Conservation (phyloP, 2,329 filamentous ascomycete species). For the Aspergillus fischeri region DNA sequence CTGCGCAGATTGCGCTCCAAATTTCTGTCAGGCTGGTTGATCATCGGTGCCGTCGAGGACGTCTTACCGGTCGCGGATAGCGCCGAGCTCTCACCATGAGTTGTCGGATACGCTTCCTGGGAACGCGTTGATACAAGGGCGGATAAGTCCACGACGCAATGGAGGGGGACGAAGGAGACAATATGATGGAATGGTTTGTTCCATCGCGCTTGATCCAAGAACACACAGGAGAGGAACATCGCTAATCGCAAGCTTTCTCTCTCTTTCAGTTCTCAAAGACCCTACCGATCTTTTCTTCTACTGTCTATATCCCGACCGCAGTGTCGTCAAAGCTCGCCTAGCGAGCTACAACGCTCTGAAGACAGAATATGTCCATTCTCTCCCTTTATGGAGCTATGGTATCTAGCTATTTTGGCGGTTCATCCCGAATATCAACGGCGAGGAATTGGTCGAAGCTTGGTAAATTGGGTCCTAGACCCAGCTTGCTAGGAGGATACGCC, state of each 20-base stretch:
- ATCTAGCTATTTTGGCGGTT: constrained; percentile 13
- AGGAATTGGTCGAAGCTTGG: constrained; percentile 14
- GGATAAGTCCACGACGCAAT: neutral
- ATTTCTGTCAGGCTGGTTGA: constrained; percentile 3
- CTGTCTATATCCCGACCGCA: constrained; percentile 9
- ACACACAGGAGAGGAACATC: neutral
- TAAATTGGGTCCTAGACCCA: constrained; percentile 15
- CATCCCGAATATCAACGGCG: constrained; percentile 9
- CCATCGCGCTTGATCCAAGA: neutral
- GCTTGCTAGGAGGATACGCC: constrained; percentile 13
- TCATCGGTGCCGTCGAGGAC: constrained; percentile 7
- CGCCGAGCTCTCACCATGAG: neutral
- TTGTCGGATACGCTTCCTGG: constrained; percentile 10
- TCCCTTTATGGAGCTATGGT: constrained; percentile 7
- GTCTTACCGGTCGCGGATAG: neutral
- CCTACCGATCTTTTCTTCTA: neutral
- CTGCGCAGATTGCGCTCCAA: constrained; percentile 6
- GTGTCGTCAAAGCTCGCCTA: constrained; percentile 6
- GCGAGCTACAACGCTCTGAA: neutral
- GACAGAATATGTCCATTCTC: constrained; percentile 5
- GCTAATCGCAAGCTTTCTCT: neutral
- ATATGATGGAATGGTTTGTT: constrained; percentile 3
- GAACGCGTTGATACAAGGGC: neutral
- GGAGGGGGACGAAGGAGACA: neutral
- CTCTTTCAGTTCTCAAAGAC: constrained; percentile 1